Percentiles rank a stretch among this genome's conserved stretches.
Evolutionary conservation across 192 early-diverging fungal species (phyloP).

Genomic region (Coemansia sp.): DNA sequence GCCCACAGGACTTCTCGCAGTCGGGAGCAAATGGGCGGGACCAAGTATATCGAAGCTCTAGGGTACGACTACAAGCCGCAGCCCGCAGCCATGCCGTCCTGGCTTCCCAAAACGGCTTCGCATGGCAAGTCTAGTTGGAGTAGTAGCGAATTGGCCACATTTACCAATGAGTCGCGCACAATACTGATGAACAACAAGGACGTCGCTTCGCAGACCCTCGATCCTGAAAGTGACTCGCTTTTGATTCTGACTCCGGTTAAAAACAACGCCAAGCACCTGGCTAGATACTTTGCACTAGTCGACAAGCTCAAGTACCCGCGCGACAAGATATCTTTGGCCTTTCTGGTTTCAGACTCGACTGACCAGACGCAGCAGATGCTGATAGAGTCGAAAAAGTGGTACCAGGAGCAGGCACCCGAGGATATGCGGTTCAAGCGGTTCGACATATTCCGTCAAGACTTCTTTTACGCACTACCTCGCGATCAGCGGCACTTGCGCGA

Average conservation of each 20-base stretch:
- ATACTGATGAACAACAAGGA: conserved; percentile 35
- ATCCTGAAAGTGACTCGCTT: conserved; percentile 42
- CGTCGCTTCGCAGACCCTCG: conserved; percentile 21
- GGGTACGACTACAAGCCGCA: conserved; percentile 32
- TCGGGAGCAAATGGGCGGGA: neutral
- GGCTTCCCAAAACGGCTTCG: conserved; percentile 23
- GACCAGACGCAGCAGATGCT: conserved; percentile 62
- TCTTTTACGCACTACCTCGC: conserved; percentile 51
- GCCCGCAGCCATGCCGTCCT: conserved; percentile 33
- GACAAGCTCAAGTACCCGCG: conserved; percentile 61
- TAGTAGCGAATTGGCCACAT: neutral
- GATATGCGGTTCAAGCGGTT: conserved; percentile 59
- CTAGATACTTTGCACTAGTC: conserved; percentile 61
- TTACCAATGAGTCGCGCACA: conserved; percentile 28
- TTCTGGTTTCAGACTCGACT: conserved; percentile 62
- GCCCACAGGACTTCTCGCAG: neutral
- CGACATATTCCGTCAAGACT: conserved; percentile 62
- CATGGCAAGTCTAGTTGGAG: neutral
- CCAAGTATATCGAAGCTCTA: conserved; percentile 34
- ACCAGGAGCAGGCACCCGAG: conserved; percentile 41
- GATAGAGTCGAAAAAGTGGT: conserved; percentile 39
- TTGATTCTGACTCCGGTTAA: conserved; percentile 70
- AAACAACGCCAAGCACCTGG: conserved; percentile 59
- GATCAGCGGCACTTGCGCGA: conserved; percentile 60
- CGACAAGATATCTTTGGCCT: conserved; percentile 63